Evolutionary conservation across 257 asterid species (phyloP).

Genomic region (Petrea volubilis): DNA sequence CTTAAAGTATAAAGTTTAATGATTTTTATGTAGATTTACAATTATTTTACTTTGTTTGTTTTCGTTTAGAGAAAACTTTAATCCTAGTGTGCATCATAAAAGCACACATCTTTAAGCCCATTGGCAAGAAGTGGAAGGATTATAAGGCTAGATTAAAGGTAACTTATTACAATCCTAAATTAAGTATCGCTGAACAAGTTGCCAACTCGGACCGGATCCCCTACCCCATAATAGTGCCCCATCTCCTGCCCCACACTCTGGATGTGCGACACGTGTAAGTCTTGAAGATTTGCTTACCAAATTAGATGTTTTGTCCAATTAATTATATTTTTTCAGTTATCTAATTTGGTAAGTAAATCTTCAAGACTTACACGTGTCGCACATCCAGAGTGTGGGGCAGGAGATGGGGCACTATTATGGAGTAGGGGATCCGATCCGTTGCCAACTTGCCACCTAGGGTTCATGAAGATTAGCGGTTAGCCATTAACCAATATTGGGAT

Average conservation of each 20-base stretch:
- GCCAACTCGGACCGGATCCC: too few species aligned
- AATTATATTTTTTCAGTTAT: too few species aligned
- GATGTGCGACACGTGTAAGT: too few species aligned
- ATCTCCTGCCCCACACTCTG: too few species aligned
- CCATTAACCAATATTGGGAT: neutral
- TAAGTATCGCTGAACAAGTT: neutral
- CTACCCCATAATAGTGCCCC: too few species aligned
- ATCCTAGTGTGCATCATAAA: neutral
- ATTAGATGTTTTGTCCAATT: too few species aligned
- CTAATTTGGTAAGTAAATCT: too few species aligned
- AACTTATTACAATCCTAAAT: neutral
- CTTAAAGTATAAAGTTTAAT: neutral
- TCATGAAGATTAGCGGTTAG: neutral
- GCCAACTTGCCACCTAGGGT: neutral
- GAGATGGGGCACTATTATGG: too few species aligned
- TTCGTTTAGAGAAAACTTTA: neutral
- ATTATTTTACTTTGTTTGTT: neutral
- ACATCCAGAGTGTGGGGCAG: too few species aligned
- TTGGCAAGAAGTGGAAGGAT: neutral
- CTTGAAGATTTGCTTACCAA: too few species aligned
- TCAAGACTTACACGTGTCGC: too few species aligned
- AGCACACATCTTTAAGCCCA: neutral
- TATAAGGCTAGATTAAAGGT: neutral
- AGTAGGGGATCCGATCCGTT: too few species aligned
- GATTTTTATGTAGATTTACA: neutral